Base-by-base conservation (phyloP, 2,329 filamentous ascomycete genomes). In the Truncatella angustata region DNA sequence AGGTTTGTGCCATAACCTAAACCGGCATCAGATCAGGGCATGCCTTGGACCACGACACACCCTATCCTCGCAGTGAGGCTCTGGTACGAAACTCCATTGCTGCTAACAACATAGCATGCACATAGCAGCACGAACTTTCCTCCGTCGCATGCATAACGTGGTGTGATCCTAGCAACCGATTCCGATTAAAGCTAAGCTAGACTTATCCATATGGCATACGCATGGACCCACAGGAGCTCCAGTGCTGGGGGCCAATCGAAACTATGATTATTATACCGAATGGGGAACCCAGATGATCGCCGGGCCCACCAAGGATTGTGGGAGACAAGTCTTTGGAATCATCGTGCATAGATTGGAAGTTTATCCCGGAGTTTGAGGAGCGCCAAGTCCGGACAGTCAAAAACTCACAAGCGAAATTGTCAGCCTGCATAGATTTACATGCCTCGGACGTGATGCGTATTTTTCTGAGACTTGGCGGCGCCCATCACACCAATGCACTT, bases 91-190 rank as follows among this genome's bases (percentile, higher is more conserved):
- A n/a, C n/a, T n/a, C n/a, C n/a, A n/a, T n/a, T n/a, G n/a, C n/a
- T n/a, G n/a, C n/a, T n/a, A n/a, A n/a, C n/a, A n/a, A n/a, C n/a
- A n/a, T n/a, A n/a, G n/a, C n/a, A n/a, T n/a, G n/a, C n/a, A n/a
- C n/a, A n/a, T n/a, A n/a, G n/a, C n/a, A n/a, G n/a, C n/a, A n/a
- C n/a, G n/a, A n/a, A 32, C 28, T 2, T 32, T 32, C 7, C 14
- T 14, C 40, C 28, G 12, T 43, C n/a, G 40, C 40, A 44, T 24
- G 40, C 40, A 44, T 44, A 12, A 44, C 16, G 40, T 44, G 40
- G 40, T 43, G 24, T 44, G 40, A 44, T 44, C 40, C 40, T 44
- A 16, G 40, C 40, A 44, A 14, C 16, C 24, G 40, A 44, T 26
- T 23, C 40, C 24, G 40, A 26, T 24, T 44, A 23, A 44, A 24